phyloP scores from a whole-genome alignment of 108 stramenopile genomes.

The Ochromonas danica region DNA sequence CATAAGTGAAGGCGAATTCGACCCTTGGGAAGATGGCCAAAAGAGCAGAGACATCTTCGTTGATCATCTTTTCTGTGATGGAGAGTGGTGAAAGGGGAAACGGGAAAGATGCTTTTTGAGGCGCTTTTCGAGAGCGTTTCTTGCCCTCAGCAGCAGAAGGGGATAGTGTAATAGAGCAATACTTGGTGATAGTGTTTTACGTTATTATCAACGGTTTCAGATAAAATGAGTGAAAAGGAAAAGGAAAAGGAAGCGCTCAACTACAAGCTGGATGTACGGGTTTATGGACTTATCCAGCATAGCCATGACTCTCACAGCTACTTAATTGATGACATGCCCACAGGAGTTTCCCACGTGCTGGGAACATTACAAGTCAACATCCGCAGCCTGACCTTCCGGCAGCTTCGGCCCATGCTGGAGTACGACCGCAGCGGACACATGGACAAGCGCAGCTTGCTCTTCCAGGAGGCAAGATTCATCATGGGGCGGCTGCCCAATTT shows the following conservation, averaged over 20 bases:
- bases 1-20: constrained; percentile 56
- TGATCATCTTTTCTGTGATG: not conserved
- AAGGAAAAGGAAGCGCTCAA: too few relatives aligned
- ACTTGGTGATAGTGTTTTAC: too few relatives aligned
- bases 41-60: not conserved
- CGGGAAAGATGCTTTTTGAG: too few relatives aligned
- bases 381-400: not conserved
- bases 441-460: constrained; percentile 7
- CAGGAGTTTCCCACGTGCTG: not conserved
- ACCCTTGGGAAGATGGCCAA: constrained; percentile 37
- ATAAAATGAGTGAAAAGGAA: too few relatives aligned
- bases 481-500: not conserved
- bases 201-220: too few relatives aligned
- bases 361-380: not conserved
- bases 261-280: not conserved
- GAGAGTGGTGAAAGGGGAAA: too few relatives aligned
- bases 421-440: not conserved
- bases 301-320: not conserved
- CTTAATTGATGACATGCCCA: not conserved
- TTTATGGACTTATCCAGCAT: not conserved
- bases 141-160: too few relatives aligned
- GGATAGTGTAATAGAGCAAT: too few relatives aligned
- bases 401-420: not conserved
- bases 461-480: constrained; percentile 7
- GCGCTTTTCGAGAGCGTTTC: too few relatives aligned